Evolutionary conservation across 345 rosid species (phyloP), one percentile per base, ranked within the genome.

Genomic region (Nasturtium officinale): DNA sequence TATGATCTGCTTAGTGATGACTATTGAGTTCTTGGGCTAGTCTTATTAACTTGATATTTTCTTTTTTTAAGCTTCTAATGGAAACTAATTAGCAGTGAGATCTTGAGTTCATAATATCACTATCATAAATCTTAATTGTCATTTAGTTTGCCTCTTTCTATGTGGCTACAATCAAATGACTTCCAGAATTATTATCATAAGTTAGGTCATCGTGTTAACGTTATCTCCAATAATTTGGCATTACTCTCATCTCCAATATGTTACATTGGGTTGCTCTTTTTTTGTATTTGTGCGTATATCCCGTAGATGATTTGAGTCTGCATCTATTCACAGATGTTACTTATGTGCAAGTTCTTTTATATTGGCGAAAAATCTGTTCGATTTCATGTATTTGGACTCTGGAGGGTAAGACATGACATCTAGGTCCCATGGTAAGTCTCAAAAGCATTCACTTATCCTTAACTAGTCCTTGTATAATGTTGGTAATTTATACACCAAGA

Each of bases 101-200:
- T 57, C 29, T 61, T 32, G 25, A 57, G 42, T 18, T 17, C 7
- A 58, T 2, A 58, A 13, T 6, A 5, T 65, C 65, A 33, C 58
- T 23, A 73, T 65, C 58, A 9, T 47, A 47, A 16, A 23, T 65
- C 61, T 43, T 23, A n/a, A 11, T 48, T 58, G 72, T 66, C 78
- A 58, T 74, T 74, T 66, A 37, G 72, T 58, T 66, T 57, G 53
- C 78, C 13, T n/a, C 21, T 66, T 48, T 67, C 61, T 74, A 66
- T 66, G 78, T 74, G 78, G 73, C 73, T 74, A 52, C 28, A 67
- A 66, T 74, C 61, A 67, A 50, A 47, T 59, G 61, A 30, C 11
- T 18, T 4, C 3, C 17, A 20, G 13, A n/a, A 68, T 20, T 50
- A 5, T 59, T 38, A 40, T 75, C 73, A 6, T 28, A 40, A 67